A percentile compares a stretch with the other conserved stretches of the same genome.
phyloP scores from a whole-genome alignment of 352 stramenopile genomes.

The Pythium guiyangense region DNA sequence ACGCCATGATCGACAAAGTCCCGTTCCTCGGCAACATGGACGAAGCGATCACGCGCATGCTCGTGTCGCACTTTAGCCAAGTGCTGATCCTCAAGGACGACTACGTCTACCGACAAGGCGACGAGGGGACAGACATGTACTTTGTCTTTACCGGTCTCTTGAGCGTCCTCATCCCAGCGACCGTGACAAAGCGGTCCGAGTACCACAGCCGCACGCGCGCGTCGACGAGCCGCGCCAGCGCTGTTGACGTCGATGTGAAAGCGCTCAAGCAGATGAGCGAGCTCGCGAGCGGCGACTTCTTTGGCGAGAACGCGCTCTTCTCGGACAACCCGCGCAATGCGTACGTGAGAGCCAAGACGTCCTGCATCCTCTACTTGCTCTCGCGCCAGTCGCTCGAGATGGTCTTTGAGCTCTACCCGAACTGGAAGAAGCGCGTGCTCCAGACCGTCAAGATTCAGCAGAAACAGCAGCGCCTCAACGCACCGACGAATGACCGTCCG shows the following conservation, averaged over 20 bases:
- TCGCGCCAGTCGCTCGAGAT: conserved; percentile 38
- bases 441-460: conserved; percentile 41
- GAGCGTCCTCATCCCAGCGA: conserved; percentile 23
- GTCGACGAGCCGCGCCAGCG: background rate
- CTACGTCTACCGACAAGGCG: conserved; percentile 35
- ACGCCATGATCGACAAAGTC: conserved; percentile 52
- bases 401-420: conserved; percentile 42
- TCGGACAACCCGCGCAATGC: conserved; percentile 31
- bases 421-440: conserved; percentile 48
- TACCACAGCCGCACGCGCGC: background rate
- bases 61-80: conserved; percentile 48
- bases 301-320: conserved; percentile 41
- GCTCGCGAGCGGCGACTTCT: conserved; percentile 29
- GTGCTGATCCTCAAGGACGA: conserved; percentile 33
- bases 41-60: conserved; percentile 40
- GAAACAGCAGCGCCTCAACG: conserved; percentile 28
- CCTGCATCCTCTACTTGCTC: conserved; percentile 41
- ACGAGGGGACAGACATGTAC: conserved; percentile 56
- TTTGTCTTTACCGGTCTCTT: conserved; percentile 53
- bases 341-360: conserved; percentile 32
- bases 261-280: conserved; percentile 30
- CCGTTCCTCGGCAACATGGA: conserved; percentile 44
- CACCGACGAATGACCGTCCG: conserved; percentile 6
- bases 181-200: background rate
- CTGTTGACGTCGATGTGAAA: conserved; percentile 1